Conservation (phyloP, 306 rosid genomes). For the Quercus bicolor region DNA sequence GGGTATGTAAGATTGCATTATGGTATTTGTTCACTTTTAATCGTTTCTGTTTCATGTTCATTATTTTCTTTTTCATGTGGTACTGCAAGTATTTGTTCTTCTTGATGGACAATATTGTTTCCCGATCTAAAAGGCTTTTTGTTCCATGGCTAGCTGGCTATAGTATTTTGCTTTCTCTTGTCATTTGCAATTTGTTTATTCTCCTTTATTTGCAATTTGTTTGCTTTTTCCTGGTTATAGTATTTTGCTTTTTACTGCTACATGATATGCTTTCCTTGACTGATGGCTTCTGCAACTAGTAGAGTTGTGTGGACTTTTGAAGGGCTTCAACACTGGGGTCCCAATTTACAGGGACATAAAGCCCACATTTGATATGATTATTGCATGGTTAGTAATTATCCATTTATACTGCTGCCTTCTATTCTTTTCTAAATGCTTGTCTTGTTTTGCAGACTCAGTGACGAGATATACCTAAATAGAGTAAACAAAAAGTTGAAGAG, state of each 20-base stretch:
- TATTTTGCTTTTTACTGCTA: neutral
- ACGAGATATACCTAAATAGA: slow-evolving; percentile 1
- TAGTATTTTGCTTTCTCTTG: neutral
- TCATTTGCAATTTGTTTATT: neutral
- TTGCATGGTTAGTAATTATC: neutral
- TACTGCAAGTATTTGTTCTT: neutral
- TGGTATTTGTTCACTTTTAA: neutral
- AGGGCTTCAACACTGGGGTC: neutral
- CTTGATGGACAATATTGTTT: neutral
- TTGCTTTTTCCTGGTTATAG: neutral
- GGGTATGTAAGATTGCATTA: neutral
- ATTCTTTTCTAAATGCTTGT: slow-evolving; percentile 1
- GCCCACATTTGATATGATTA: neutral
- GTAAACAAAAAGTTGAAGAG: slow-evolving; percentile 16
- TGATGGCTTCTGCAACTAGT: neutral
- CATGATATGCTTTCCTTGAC: neutral
- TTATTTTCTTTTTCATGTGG: neutral
- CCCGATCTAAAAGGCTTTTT: neutral
- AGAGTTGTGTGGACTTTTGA: neutral
- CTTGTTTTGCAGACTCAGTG: slow-evolving; percentile 21
- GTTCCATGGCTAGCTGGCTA: neutral
- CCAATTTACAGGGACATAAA: neutral
- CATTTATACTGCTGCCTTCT: neutral
- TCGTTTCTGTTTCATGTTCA: neutral
- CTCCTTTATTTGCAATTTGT: neutral